Base-by-base conservation (phyloP, 2,329 filamentous ascomycete genomes). In the Colletotrichum lentis region DNA sequence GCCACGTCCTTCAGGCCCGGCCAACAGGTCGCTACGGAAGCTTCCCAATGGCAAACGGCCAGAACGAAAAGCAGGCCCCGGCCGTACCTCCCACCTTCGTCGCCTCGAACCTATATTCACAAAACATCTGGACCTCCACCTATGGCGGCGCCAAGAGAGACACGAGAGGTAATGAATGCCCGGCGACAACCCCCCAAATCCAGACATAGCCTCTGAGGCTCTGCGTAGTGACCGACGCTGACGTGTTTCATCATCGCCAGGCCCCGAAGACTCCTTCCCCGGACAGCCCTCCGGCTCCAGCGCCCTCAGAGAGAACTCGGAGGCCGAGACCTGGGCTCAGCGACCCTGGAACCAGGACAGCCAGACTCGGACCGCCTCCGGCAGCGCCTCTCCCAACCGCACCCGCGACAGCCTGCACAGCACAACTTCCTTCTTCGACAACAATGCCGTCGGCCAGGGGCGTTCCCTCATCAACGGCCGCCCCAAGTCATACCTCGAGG, bases 251-350 rank as follows among this genome's bases (percentile, higher is more conserved):
- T 31, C 27, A 14, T 7, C 16, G 6, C 8, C 31, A 64, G 65
- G 65, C 22, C 6, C 64, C 14, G 67, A 69, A 35, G 67, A 69
- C 22, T 41, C 57, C 27, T 69, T 62, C 53, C 20, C 63, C 27
- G 59, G 46, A n/a, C 63, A 74, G 62, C 87, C 90, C 74, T 89
- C 88, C 3, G 91, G 91, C 56, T 92, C 91, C 6, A 85, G 88
- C 69, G 91, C 90, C 67, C 82, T 94, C 46, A 84, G 91, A 68
- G 84, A 87, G 52, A 87, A 88, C 49, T 91, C 91, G 11, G 90
- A 93, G 74, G 86, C 87, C 20, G 90, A 92, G 72, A 81, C 84
- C 54, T 92, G 90, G 88, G 77, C 74, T 68, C 79, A 82, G 70
- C 80, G 83, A 44, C 84, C 86, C 18, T 93, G 91, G 91, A 85